Base-by-base conservation (phyloP, 1,284 basidiomycete genomes). In the Malassezia caprae region DNA sequence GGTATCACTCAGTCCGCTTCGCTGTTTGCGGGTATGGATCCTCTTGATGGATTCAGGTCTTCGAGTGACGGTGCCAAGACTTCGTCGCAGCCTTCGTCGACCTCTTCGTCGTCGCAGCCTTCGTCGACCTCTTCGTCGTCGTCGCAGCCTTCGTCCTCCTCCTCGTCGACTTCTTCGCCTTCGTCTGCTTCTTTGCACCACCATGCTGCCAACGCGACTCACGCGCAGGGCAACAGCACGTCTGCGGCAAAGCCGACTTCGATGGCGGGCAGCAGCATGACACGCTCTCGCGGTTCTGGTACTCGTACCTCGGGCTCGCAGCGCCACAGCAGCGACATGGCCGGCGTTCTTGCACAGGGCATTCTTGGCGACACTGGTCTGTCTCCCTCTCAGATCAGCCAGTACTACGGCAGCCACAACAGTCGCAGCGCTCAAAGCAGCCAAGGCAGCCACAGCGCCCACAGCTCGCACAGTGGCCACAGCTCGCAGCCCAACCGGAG, bases 361-460 rank as follows among this genome's bases (percentile, higher is more conserved):
- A 45, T 57, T 5, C 44, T 57, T 19, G 41, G 47, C 28, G 35
- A 51, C 43, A 46, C 55, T 10, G 55, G 55, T 32, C 47, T 57
- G 3, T 57, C 55, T 43, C 50, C 32, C 4, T 17, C 41, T n/a
- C 55, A 57, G 45, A 40, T 57, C 27, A 48, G 31, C 39, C 13
- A 26, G n/a, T 56, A 56, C 44, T 51, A 37, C 30, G 15, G n/a
- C n/a, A 30, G 27, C 28, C 41, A 35, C 23, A 21, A 13, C 28
- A 43, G 48, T 24, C 17, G 7, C 5, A 44, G 39, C 11, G 6
- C n/a, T n/a, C n/a, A n/a, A n/a, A n/a, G n/a, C n/a, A 30, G 27
- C 28, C 41, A 35, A 13, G 13, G 11, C 28, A 43, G 32, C 47
- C 21, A 8, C 27, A 28, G 19, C 19, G 12, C 8, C 37, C 44